Evolutionary conservation across 2,329 filamentous ascomycete genomes (phyloP).

Genomic region (Fusarium newnesense): DNA sequence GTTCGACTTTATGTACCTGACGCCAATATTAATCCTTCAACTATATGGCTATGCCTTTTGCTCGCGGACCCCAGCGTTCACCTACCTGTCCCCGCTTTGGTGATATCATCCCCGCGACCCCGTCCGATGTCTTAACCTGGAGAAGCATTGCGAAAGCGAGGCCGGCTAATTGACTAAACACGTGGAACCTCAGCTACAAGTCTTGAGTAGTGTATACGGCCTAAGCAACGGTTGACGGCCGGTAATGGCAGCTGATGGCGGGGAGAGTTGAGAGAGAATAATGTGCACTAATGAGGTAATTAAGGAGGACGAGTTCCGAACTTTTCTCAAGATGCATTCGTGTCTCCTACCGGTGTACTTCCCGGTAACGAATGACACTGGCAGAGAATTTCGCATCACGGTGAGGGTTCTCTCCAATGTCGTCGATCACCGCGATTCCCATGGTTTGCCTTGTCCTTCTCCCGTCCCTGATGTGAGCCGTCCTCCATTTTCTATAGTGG

Average conservation of each 20-base stretch:
- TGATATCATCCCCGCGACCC: neutral
- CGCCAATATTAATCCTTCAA: neutral
- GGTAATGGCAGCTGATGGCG: neutral
- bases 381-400: neutral
- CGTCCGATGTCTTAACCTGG: neutral
- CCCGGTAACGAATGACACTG: neutral
- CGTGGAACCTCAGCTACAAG: no score
- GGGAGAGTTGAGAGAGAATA: neutral
- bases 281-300: neutral
- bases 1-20: neutral
- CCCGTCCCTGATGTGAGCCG: neutral
- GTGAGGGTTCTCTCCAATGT: neutral
- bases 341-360: neutral
- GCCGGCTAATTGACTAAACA: no score
- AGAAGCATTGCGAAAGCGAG: no score
- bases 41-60: neutral
- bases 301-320: neutral
- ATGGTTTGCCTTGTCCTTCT: neutral
- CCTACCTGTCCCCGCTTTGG: neutral
- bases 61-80: neutral
- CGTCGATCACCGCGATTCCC: neutral
- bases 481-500: neutral
- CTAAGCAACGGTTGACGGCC: neutral
- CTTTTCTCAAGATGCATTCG: neutral
- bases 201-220: no score